Base-by-base conservation (phyloP, 306 rosid species). In the Prunus salicina region DNA sequence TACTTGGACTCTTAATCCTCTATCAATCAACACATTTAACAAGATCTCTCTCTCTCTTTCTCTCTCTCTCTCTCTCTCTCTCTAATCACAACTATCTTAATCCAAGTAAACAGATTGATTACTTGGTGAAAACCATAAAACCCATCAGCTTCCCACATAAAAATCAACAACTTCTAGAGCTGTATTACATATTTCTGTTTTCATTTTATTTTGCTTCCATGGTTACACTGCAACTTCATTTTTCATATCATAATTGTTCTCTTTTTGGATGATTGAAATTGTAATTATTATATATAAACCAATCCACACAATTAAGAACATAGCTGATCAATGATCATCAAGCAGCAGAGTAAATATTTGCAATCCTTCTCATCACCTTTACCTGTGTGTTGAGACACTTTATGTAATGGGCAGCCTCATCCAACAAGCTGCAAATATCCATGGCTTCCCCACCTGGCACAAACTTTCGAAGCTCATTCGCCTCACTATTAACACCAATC, bases 381-480 rank as follows among this genome's bases (percentile, higher is more conserved):
- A 82, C 86, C 80, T 82, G 86, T 8, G 78, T 74, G 24, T 38
- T 20, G 64, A 82, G 86, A 47, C 86, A 78, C 82, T 75, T 70
- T 3, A 82, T 74, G 47, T 82, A 82, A 75, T 82, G 80, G 2
- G 80, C 80, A 75, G 80, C 80, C 82, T 82, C 86, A 12, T 57
- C 86, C 68, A 82, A 63, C 80, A 82, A 64, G 52, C 60, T 55
- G 64, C 77, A 69, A 27, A 67, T 18, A 34, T 79, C 83, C 86
- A 82, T 82, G 67, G 70, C 80, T 69, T 63, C 76, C 20, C 83
- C 80, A 16, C 86, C 86, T 15, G 86, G 86, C 32, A 82, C 83
- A 2, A 82, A 67, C 56, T 57, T 70, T 57, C 83, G 73, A 24
- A 78, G 83, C 61, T 70, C 57, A 0, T 56, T 55, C 3, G 68